These are phyloP conservation scores for Pythium phragmitis DNA, from an alignment of 352 stramenopile species.

Conservation along the genomic window DNA sequence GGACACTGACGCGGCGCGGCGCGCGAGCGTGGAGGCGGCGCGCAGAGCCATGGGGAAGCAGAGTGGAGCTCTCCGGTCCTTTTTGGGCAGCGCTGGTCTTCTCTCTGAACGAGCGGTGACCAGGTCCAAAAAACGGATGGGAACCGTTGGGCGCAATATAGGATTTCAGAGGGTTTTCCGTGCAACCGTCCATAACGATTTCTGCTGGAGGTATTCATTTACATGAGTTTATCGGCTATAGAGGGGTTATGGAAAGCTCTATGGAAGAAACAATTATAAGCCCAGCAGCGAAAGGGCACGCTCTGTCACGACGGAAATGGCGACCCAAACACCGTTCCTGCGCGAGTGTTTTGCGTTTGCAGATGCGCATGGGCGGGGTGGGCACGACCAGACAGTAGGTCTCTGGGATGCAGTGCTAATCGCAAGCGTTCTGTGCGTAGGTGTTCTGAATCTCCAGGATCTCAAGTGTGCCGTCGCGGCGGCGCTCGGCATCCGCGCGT, in stretches of 20 bases:
- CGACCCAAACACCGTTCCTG: constrained; percentile 29
- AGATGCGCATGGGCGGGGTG: constrained; percentile 25
- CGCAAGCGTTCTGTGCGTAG: constrained; percentile 21
- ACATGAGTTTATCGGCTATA: neutral
- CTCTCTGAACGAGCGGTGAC: constrained; percentile 1
- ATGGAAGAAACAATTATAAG: constrained; percentile 13
- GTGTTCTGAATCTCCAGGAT: constrained; percentile 39
- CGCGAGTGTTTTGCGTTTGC: constrained; percentile 49
- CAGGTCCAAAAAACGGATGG: constrained; percentile 26
- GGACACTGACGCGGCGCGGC: constrained; percentile 6
- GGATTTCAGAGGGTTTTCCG: constrained; percentile 5
- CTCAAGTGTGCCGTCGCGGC: constrained; percentile 74
- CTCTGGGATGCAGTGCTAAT: too few relatives aligned
- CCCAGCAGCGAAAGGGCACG: neutral
- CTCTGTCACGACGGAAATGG: neutral
- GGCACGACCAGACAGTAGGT: neutral
- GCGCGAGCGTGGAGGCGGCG: constrained; percentile 13
- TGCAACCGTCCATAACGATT: neutral
- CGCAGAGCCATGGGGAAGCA: constrained; percentile 21
- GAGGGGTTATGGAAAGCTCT: neutral
- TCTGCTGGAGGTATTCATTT: constrained; percentile 13
- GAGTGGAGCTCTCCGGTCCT: neutral
- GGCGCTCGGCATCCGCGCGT: constrained; percentile 58
- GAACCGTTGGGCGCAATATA: constrained; percentile 23
- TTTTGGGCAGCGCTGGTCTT: neutral